phyloP scores from a whole-genome alignment of 2,329 filamentous ascomycete species.

The Penicillium sp. region DNA sequence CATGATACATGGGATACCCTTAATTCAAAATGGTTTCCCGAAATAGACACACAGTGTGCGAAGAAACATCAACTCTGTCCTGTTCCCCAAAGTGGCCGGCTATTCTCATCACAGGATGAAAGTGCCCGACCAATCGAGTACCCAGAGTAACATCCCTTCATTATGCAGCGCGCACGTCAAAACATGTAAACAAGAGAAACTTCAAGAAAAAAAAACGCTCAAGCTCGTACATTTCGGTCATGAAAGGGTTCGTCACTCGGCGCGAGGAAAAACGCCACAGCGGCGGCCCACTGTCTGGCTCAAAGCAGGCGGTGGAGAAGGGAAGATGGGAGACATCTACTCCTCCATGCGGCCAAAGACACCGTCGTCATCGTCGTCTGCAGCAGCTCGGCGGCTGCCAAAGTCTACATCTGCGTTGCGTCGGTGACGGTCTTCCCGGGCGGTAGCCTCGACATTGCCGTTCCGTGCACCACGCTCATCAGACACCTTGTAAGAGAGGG shows the following conservation, averaged over 20 bases:
- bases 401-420: slow-evolving; percentile 41
- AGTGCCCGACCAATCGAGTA: not conserved
- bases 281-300: slow-evolving; percentile 10
- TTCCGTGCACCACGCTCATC: slow-evolving; percentile 64
- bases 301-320: not conserved
- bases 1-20: slow-evolving; percentile 29
- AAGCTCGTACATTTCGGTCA: slow-evolving; percentile 42
- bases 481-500: slow-evolving; percentile 51
- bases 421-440: slow-evolving; percentile 37
- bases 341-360: slow-evolving; percentile 98
- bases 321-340: slow-evolving; percentile 46
- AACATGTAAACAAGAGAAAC: slow-evolving; percentile 31
- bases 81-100: not conserved
- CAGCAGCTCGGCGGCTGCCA: slow-evolving; percentile 53
- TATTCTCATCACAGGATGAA: not conserved
- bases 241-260: slow-evolving; percentile 28
- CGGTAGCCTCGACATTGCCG: slow-evolving; percentile 58
- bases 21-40: slow-evolving; percentile 16
- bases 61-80: slow-evolving; percentile 8
- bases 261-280: slow-evolving; percentile 6
- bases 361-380: slow-evolving; percentile 90
- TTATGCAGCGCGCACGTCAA: slow-evolving; percentile 19
- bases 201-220: slow-evolving; percentile 35
- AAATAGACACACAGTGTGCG: slow-evolving; percentile 19
- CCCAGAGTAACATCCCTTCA: slow-evolving; percentile 12